Evolutionary conservation across 768 basidiomycete genomes (phyloP).

Genomic region (Boletus subparvulus): DNA sequence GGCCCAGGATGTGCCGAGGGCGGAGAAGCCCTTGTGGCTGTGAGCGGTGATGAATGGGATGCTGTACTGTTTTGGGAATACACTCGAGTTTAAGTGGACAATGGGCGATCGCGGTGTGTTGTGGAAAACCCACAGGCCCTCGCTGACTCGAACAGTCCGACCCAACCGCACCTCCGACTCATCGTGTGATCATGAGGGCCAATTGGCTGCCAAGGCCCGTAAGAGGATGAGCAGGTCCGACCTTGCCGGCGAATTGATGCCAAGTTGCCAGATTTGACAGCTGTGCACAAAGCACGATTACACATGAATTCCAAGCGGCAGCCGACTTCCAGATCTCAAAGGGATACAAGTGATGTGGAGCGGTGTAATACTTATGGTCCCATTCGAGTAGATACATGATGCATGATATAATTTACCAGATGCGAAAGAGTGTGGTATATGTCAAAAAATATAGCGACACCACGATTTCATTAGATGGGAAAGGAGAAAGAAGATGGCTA

Average conservation of each 20-base stretch:
- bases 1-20: no score
- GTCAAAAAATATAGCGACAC: slow-evolving; percentile 38
- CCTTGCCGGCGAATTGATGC: slow-evolving; percentile 3
- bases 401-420: neutral
- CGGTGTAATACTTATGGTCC: neutral
- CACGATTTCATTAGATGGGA: slow-evolving; percentile 15
- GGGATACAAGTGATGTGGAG: neutral
- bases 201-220: neutral
- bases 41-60: no score
- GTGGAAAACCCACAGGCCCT: no score
- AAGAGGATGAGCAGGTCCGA: neutral
- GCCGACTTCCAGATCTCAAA: no score
- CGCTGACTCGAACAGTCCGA: neutral
- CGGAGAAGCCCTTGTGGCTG: no score
- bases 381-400: slow-evolving; percentile 1
- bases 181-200: neutral
- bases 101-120: no score
- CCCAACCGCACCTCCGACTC: neutral
- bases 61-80: no score
- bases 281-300: slow-evolving; percentile 2
- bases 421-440: slow-evolving; percentile 26
- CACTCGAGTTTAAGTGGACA: neutral
- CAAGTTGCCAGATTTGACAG: no score
- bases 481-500: slow-evolving; percentile 7
- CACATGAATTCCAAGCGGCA: neutral